Base-by-base conservation (phyloP, 176 grass and related monocot genomes). In the Dactylis glomerata region DNA sequence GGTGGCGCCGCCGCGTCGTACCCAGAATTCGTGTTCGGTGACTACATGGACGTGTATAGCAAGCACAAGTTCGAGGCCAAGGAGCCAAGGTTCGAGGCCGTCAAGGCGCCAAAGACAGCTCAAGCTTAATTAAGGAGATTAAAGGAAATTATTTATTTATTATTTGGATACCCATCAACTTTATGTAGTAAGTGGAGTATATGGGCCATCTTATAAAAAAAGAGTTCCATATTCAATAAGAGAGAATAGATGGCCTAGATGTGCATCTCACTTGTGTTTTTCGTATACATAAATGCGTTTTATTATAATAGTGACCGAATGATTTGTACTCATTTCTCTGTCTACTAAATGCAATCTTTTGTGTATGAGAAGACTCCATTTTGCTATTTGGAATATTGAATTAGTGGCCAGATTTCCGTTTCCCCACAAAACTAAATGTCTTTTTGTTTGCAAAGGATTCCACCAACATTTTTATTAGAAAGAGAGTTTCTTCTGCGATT, bases 11-110 rank as follows among this genome's bases (percentile, higher is more conserved):
- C 26, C 15, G 44, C 14, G 17, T 86, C 38, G 12, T 92, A 92
- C 84, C 90, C 87, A 0, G 49, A 80, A 44, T 92, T 76, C 68
- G 41, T 86, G 61, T 92, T 92, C 54, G 76, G 87, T 0, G 87
- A 92, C 37, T 92, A 90, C 81, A 92, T 92, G 91, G 91, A 82
- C 6, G 91, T 92, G 37, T 92, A 92, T 30, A 56, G 12, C 64
- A 82, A 92, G 55, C 87, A 84, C 16, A 92, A 92, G 87, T 92
- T 89, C 17, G 81, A 81, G 10, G 45, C 81, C 8, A 92, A 92
- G 71, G 84, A 92, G 28, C 91, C 84, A 0, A 80, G 91, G 56
- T 92, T 92, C 70, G 52, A 92, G 0, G 91, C 91, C 1, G 84
- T 87, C 68, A 89, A 76, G 80, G 37, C 42, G 5, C 38, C 80